Percentiles rank a stretch among this genome's conserved stretches.
Evolutionary conservation across 805 yeast genomes (phyloP).

Genomic region (Candida peoriensis): DNA sequence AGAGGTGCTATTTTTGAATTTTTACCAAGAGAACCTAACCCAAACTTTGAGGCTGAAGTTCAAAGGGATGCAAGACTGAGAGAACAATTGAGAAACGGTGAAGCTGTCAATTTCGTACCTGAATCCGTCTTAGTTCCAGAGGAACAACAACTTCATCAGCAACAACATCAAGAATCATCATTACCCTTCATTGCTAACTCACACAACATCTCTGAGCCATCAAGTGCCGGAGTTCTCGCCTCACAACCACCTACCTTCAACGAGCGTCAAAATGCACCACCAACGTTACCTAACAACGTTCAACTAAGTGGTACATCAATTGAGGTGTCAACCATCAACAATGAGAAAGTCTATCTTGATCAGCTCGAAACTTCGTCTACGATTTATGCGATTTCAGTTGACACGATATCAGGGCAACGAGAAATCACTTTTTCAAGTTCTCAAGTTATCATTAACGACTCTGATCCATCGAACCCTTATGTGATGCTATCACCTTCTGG

Average conservation of each 20-base stretch:
- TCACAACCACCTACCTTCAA: neutral
- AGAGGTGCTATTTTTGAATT: conserved; percentile 25
- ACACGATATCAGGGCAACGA: conserved; percentile 11
- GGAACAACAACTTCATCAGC: too few species aligned
- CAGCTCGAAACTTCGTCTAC: conserved; percentile 8
- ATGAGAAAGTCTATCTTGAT: conserved; percentile 20
- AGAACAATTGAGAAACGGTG: conserved; percentile 14
- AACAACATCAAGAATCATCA: too few species aligned
- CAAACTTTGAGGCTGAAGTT: conserved; percentile 20
- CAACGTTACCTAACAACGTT: conserved; percentile 8
- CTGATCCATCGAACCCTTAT: conserved; percentile 20
- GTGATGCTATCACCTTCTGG: conserved; percentile 26
- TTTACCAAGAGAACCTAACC: conserved; percentile 27
- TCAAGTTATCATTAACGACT: conserved; percentile 22
- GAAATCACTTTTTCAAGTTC: conserved; percentile 19
- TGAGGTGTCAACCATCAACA: conserved; percentile 17
- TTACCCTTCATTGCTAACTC: neutral
- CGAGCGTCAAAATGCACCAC: conserved; percentile 1
- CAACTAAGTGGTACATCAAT: conserved; percentile 20
- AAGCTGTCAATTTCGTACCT: neutral
- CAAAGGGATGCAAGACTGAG: conserved; percentile 22
- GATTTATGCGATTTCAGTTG: conserved; percentile 12
- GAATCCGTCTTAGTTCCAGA: conserved; percentile 6
- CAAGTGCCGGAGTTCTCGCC: neutral
- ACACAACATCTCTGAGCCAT: too few species aligned